Base-by-base conservation (phyloP, 108 stramenopile genomes). In the Fistulifera pelliculosa region DNA sequence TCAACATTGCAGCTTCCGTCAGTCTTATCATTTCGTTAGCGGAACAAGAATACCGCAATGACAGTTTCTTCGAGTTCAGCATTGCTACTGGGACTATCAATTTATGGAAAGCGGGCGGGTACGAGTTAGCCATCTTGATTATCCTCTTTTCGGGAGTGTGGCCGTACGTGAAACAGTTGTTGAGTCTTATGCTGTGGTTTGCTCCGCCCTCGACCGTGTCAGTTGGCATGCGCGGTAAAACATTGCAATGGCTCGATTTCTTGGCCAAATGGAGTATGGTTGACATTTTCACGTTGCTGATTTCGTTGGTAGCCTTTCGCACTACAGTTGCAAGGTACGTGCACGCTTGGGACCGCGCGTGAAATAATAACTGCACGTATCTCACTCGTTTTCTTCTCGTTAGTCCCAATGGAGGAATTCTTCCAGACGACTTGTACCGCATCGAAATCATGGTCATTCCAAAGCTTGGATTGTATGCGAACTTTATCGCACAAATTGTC, bases 391-490 rank as follows among this genome's bases (percentile, higher is more conserved):
- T 35, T 35, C 31, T 35, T 35, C 8, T 8, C 8, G 3, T 35
- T 50, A 81, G 80, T 38, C 88, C 88, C 1, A 57, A 76, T 41
- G 55, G 74, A 0, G 52, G 55, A 8, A 85, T 82, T 60, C 57
- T 90, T 5, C 84, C 81, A n/a, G 69, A 74, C 5, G 62, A 74
- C 42, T 67, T 90, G 50, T 86, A 86, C 65, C 56, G 68, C 7
- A 58, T 90, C 19, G 66, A 85, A 13, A 56, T 90, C 55, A 49
- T 85, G 50, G 81, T 90, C 0, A 62, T 85, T 31, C 88, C 88
- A 15, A 56, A 77, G 12, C 85, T 83, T 82, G 88, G 88, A 15
- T 48, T 90, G 1, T 90, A 85, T 58, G 80, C 88, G 1, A 85
- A 85, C 64, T 68, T 90, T 79, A 65, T 80, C 38, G 88, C 88